A percentile compares a stretch with the other conserved stretches of the same genome.
Conservation (phyloP, 2,329 filamentous ascomycete species). For the Alternaria burnsii region DNA sequence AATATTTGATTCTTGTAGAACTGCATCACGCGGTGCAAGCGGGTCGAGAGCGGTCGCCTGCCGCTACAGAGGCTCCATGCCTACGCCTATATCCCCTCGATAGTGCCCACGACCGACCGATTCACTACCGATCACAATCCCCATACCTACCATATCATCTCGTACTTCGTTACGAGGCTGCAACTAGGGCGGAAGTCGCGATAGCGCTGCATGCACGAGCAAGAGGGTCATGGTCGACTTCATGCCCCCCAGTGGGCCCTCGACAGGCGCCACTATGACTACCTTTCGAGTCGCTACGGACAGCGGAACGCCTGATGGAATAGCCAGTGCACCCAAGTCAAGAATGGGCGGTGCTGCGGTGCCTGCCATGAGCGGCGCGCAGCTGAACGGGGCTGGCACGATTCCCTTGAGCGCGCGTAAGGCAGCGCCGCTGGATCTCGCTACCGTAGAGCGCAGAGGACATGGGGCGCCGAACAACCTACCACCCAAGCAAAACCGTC, state of each 20-base stretch:
- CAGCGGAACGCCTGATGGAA: slow-evolving; percentile 31
- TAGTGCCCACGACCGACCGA: slow-evolving; percentile 37
- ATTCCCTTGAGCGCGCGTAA: slow-evolving; percentile 70
- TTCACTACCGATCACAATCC: slow-evolving; percentile 13
- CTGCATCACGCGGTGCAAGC: slow-evolving; percentile 17
- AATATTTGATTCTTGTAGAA: neutral
- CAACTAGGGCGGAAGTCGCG: slow-evolving; percentile 17
- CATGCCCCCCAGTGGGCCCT: slow-evolving; percentile 42
- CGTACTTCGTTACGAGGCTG: slow-evolving; percentile 23
- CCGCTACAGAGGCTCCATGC: slow-evolving; percentile 42
- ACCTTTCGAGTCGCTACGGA: slow-evolving; percentile 50
- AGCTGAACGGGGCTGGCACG: slow-evolving; percentile 55
- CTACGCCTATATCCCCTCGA: slow-evolving; percentile 39
- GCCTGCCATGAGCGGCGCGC: slow-evolving; percentile 41
- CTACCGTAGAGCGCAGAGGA: slow-evolving; percentile 89
- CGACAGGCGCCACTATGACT: slow-evolving; percentile 47
- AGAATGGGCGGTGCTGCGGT: slow-evolving; percentile 41
- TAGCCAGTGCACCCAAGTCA: slow-evolving; percentile 37
- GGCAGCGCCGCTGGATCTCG: slow-evolving; percentile 78
- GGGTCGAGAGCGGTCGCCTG: slow-evolving; percentile 31
- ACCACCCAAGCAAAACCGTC: slow-evolving; percentile 77
- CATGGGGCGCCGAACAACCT: slow-evolving; percentile 80
- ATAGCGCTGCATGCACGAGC: slow-evolving; percentile 37
- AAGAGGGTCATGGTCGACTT: slow-evolving; percentile 49
- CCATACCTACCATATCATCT: neutral